Percentiles rank a stretch among this genome's conserved stretches.
Conservation (phyloP, 805 yeast species). For the Starmerella vaccinii region DNA sequence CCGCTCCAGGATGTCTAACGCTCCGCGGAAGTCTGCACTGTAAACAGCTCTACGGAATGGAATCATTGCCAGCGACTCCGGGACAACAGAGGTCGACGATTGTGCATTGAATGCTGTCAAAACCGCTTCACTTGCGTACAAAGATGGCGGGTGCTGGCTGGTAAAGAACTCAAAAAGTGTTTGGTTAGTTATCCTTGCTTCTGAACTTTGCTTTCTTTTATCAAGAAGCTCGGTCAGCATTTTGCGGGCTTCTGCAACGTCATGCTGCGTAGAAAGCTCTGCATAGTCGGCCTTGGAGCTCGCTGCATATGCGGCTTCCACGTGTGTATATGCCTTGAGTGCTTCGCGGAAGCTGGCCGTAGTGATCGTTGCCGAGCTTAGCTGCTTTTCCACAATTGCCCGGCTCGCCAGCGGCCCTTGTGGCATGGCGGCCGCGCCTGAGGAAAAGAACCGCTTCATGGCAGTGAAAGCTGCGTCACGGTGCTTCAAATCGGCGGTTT, state of each 20-base stretch:
- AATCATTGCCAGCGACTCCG: conserved; percentile 38
- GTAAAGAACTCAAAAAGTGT: conserved; percentile 24
- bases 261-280: conserved; percentile 18
- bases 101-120: conserved; percentile 20
- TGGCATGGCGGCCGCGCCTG: not conserved
- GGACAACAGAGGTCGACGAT: conserved; percentile 14
- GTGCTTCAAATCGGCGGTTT: too few species aligned
- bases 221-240: conserved; percentile 21
- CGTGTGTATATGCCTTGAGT: conserved; percentile 24
- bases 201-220: not conserved
- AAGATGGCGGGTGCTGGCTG: conserved; percentile 23
- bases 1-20: conserved; percentile 47
- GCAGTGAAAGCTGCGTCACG: too few species aligned
- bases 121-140: conserved; percentile 19
- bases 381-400: conserved; percentile 1
- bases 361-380: not conserved
- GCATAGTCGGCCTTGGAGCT: conserved; percentile 22
- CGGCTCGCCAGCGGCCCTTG: not conserved
- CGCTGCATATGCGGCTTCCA: conserved; percentile 21
- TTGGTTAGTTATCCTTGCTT: conserved; percentile 14
- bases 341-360: conserved; percentile 19
- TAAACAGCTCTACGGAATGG: conserved; percentile 53
- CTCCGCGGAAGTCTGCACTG: conserved; percentile 47
- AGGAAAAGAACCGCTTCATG: conserved; percentile 1
- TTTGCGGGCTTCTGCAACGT: conserved; percentile 21